Evolutionary conservation across 2,329 filamentous ascomycete species (phyloP).

Genomic region (Diaporthe helianthi): DNA sequence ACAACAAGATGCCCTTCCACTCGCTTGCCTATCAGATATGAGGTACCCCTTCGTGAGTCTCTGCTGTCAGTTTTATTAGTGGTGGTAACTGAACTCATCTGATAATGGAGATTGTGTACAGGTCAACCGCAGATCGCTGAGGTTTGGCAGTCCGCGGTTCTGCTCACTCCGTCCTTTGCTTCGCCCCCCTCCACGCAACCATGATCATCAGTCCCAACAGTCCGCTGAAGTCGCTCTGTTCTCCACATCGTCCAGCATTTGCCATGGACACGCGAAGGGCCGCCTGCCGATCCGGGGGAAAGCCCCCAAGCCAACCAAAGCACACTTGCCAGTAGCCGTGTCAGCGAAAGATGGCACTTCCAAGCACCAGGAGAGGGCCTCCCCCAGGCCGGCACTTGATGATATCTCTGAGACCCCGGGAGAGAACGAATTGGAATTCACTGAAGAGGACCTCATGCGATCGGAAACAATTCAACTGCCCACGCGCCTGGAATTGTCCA

Average conservation of each 20-base stretch:
- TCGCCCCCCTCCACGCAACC: not conserved
- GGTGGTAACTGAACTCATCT: not conserved
- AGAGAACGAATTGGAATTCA: not conserved
- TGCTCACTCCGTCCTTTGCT: not conserved
- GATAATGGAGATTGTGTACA: not conserved
- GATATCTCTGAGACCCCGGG: not conserved
- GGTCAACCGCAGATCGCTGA: slow-evolving; percentile 1
- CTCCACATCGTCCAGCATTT: not conserved
- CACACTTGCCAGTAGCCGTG: not conserved
- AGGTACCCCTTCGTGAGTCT: slow-evolving; percentile 20
- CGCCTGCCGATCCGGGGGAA: too few relatives aligned
- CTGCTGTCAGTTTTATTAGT: too few relatives aligned
- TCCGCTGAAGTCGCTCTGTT: not conserved
- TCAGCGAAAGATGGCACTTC: not conserved
- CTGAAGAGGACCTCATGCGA: not conserved
- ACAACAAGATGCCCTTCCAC: not conserved
- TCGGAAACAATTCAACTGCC: not conserved
- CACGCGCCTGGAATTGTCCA: not conserved
- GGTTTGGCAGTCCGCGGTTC: not conserved
- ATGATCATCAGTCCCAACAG: not conserved
- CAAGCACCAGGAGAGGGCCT: not conserved
- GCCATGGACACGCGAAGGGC: rapidly evolving
- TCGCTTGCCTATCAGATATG: not conserved
- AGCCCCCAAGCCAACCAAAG: not conserved
- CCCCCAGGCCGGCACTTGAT: not conserved